Base-by-base conservation (phyloP, 148 eudicot genomes). In the Dysphania ambrosioides region DNA sequence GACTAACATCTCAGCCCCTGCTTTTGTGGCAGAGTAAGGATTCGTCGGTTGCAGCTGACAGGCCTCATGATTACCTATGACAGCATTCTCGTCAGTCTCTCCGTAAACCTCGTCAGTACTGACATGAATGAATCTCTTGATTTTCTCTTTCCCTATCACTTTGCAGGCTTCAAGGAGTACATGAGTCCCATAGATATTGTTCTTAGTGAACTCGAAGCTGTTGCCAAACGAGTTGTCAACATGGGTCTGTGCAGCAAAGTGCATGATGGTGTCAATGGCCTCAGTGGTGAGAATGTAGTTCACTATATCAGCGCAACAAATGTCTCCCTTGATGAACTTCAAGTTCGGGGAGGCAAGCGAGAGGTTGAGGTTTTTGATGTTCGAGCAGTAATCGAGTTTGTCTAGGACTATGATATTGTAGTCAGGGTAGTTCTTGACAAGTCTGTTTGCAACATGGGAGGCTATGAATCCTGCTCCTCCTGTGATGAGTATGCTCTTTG, bases 21-120 rank as follows among this genome's bases (percentile, higher is more conserved):
- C 97, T 76, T 91, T 91, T 35, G 97, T 87, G 18, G 97, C 97
- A 8, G 97, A 87, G 64, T 91, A 91, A 9, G 94, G 92, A 72
- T 91, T 91, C 8, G 97, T 91, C 6, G 97, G 97, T 41, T 86
- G 92, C 51, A 91, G 92, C 76, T 89, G 93, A 60, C 92, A 89
- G 56, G 92, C 90, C 66, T 91, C 97, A 55, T 88, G 88, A 74
- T 86, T 89, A 12, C 97, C 96, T 23, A 84, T 87, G 47, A 86
- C 84, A 72, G 93, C 93, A 79, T 91, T 85, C 80, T 87, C 89
- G 41, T 91, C 92, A 9, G 92, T 91, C 78, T 89, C 92, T n/a
- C 97, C 97, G 72, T 89, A 92, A 8, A 92, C 97, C 86, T 91
- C 97, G 44, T 91, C 97, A 0, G 97, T 91, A 75, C 97, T 91